Evolutionary conservation across 164 flowering plant species (phyloP).

Genomic region (Taxillus chinensis): DNA sequence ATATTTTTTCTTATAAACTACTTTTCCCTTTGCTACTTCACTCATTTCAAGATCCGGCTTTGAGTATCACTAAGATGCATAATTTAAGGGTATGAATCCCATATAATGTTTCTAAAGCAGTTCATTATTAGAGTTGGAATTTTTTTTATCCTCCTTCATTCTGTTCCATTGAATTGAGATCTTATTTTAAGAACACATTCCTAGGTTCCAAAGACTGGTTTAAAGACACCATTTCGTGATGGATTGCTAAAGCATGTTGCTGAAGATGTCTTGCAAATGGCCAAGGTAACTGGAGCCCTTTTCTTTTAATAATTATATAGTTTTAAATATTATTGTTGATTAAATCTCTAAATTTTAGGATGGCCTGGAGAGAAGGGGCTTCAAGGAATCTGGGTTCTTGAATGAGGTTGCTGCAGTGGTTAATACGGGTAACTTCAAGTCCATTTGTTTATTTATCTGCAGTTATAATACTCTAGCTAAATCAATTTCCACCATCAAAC

Average conservation of each 20-base stretch:
- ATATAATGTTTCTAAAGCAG: too few species aligned
- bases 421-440: conserved; percentile 47
- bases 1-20: too few species aligned
- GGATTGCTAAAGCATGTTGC: conserved; percentile 81
- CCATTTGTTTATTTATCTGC: neutral
- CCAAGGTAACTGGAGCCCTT: conserved; percentile 44
- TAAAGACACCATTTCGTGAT: conserved; percentile 90
- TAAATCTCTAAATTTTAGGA: conserved; percentile 34
- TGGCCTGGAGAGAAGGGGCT: conserved; percentile 96
- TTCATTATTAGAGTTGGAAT: too few species aligned
- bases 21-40: too few species aligned
- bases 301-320: neutral
- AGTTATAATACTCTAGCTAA: too few species aligned
- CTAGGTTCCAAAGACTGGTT: conserved; percentile 79
- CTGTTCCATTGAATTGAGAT: too few species aligned
- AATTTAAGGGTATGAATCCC: too few species aligned
- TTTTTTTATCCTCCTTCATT: too few species aligned
- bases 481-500: too few species aligned
- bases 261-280: conserved; percentile 68
- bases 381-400: conserved; percentile 77
- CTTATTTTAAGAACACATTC: conserved; percentile 8
- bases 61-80: too few species aligned
- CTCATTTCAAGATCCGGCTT: too few species aligned
- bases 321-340: neutral
- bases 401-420: conserved; percentile 86